A percentile compares a stretch with the other conserved stretches of the same genome.
phyloP scores from a whole-genome alignment of 805 yeast species.

The Saccharomycopsis fermentans region DNA sequence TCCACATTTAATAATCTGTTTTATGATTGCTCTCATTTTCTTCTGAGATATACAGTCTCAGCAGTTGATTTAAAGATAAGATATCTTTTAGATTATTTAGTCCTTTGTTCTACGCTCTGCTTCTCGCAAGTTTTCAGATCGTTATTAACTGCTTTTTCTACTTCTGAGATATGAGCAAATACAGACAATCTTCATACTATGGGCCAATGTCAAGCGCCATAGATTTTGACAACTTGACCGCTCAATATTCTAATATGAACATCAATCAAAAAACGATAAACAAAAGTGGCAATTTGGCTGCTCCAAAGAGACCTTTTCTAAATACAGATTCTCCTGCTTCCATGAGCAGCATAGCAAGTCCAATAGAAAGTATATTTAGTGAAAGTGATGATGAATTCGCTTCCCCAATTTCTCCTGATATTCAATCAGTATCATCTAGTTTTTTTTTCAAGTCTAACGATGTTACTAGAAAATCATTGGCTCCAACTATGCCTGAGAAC shows the following conservation, averaged over 20 bases:
- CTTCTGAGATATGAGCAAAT: background rate
- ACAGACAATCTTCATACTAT: background rate
- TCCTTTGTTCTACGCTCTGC: background rate
- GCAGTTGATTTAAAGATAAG: too few relatives aligned
- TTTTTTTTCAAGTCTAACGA: background rate
- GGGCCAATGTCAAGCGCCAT: background rate
- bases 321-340: background rate
- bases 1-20: too few relatives aligned
- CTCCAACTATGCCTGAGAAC: background rate
- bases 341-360: background rate
- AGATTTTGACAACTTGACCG: background rate
- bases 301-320: background rate
- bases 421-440: background rate
- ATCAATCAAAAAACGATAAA: background rate
- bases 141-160: too few relatives aligned
- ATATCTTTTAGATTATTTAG: background rate
- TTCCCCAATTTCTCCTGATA: background rate
- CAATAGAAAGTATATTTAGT: constrained; percentile 11
- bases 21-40: too few relatives aligned
- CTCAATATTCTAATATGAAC: background rate
- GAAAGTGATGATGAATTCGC: background rate
- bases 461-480: background rate
- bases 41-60: too few relatives aligned
- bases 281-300: background rate
- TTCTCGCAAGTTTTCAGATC: background rate